Evolutionary conservation across 1,284 basidiomycete genomes (phyloP).

Genomic region (Singerocomus inundabilis): DNA sequence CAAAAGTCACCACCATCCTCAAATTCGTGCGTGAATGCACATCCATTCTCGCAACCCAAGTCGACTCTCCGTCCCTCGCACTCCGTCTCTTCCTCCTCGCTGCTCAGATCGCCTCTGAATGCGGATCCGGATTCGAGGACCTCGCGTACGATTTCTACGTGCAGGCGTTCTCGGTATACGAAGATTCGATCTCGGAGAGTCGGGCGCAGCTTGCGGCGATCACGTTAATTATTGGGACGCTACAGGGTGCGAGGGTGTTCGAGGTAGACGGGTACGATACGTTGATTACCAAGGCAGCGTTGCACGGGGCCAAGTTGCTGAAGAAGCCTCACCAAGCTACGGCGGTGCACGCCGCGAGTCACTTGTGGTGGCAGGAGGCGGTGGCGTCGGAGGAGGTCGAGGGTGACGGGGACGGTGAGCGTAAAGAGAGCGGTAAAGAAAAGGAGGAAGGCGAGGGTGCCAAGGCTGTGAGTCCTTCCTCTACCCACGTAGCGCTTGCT

Average conservation of each 20-base stretch:
- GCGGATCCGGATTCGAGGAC: constrained; percentile 77
- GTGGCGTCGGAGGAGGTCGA: constrained; percentile 42
- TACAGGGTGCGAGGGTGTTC: constrained; percentile 84
- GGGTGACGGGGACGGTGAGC: constrained; percentile 35
- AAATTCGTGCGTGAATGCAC: constrained; percentile 91
- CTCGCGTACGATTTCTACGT: constrained; percentile 95
- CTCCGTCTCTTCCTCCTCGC: constrained; percentile 92
- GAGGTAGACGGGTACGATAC: constrained; percentile 93
- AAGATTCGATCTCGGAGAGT: constrained; percentile 91
- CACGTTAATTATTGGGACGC: constrained; percentile 84
- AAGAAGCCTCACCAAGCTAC: constrained; percentile 97
- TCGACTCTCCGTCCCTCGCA: constrained; percentile 87
- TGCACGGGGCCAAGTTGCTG: constrained; percentile 89
- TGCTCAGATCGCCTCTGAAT: constrained; percentile 89
- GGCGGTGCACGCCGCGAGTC: constrained; percentile 91
- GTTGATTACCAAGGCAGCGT: constrained; percentile 90
- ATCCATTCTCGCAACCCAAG: constrained; percentile 86
- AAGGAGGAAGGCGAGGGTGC: constrained; percentile 47
- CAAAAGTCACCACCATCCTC: constrained; percentile 78
- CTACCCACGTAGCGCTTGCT: background rate
- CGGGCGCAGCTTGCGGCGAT: constrained; percentile 92
- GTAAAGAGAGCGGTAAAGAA: constrained; percentile 26
- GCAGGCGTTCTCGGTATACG: constrained; percentile 93
- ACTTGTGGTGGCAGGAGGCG: constrained; percentile 93
- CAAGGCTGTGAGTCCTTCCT: constrained; percentile 54